These are phyloP conservation scores for Pyrenochaeta sp. DNA, from an alignment of 2,329 filamentous ascomycete genomes.

Conservation along the genomic window DNA sequence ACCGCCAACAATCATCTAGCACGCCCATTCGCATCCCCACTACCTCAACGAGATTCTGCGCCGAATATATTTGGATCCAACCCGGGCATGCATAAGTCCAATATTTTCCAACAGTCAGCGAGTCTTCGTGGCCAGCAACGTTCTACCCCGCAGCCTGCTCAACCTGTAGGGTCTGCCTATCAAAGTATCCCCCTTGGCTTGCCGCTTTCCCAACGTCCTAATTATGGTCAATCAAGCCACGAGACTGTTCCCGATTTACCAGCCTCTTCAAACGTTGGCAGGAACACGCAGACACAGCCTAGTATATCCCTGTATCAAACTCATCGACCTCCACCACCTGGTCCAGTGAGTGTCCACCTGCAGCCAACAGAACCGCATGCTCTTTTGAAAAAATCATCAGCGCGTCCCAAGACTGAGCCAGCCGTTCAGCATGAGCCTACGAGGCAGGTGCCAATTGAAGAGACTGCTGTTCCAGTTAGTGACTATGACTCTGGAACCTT, in stretches of 20 bases:
- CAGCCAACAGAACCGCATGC: constrained; percentile 4
- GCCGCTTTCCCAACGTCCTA: constrained; percentile 17
- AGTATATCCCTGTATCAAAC: constrained; percentile 5
- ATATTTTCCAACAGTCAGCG: constrained; percentile 21
- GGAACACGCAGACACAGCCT: not conserved
- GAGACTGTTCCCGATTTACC: not conserved
- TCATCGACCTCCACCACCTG: not conserved
- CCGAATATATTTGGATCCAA: constrained; percentile 1
- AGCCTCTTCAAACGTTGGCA: not conserved
- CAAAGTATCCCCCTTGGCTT: constrained; percentile 4
- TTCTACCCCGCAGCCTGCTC: constrained; percentile 4
- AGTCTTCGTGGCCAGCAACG: constrained; percentile 30
- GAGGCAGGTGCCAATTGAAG: constrained; percentile 15
- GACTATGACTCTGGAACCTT: constrained; percentile 60
- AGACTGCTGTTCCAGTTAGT: constrained; percentile 9
- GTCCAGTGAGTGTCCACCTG: not conserved
- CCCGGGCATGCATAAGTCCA: constrained; percentile 4
- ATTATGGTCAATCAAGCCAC: constrained; percentile 13
- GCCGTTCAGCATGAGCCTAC: constrained; percentile 8
- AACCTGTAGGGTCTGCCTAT: constrained; percentile 3
- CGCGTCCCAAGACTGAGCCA: constrained; percentile 10
- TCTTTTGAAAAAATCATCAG: constrained; percentile 4
- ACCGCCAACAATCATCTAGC: constrained; percentile 10
- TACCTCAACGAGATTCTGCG: constrained; percentile 8
- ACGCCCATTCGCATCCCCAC: constrained; percentile 8